Percentiles rank a stretch among this genome's conserved stretches.
phyloP scores from a whole-genome alignment of 2,329 filamentous ascomycete species.

The Lachnellula suecica region DNA sequence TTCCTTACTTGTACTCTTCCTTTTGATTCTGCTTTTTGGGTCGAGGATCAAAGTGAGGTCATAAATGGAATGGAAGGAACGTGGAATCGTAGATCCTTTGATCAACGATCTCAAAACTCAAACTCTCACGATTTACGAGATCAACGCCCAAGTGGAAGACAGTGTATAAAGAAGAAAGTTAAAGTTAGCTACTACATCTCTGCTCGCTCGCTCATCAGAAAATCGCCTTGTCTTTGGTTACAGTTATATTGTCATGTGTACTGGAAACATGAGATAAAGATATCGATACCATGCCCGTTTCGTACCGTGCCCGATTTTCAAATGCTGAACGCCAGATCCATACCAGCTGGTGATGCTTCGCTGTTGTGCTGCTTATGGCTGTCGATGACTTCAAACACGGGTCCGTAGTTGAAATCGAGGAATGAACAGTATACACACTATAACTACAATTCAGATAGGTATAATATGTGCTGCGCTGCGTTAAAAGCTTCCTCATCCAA shows the following conservation, averaged over 20 bases:
- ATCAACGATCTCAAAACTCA: neutral
- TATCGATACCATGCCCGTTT: neutral
- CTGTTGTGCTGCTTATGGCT: neutral
- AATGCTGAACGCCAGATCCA: conserved; percentile 3
- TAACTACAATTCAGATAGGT: neutral
- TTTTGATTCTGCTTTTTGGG: neutral
- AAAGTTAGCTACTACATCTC: neutral
- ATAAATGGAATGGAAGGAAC: too few relatives aligned
- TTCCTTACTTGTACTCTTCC: neutral
- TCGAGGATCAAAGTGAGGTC: neutral
- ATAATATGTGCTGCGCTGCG: neutral
- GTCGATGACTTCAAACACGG: neutral
- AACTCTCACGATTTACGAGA: neutral
- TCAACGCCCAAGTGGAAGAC: neutral
- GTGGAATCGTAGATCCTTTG: too few relatives aligned
- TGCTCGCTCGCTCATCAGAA: neutral
- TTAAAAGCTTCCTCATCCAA: neutral
- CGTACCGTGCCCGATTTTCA: neutral
- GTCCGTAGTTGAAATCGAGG: neutral
- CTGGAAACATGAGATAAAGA: neutral
- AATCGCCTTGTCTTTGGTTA: neutral
- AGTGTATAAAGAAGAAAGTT: neutral
- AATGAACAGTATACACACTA: conserved; percentile 1
- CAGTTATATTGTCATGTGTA: neutral
- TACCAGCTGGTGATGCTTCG: conserved; percentile 6